Base-by-base conservation (phyloP, 208 protist species). In the Trypanosoma congolense region DNA sequence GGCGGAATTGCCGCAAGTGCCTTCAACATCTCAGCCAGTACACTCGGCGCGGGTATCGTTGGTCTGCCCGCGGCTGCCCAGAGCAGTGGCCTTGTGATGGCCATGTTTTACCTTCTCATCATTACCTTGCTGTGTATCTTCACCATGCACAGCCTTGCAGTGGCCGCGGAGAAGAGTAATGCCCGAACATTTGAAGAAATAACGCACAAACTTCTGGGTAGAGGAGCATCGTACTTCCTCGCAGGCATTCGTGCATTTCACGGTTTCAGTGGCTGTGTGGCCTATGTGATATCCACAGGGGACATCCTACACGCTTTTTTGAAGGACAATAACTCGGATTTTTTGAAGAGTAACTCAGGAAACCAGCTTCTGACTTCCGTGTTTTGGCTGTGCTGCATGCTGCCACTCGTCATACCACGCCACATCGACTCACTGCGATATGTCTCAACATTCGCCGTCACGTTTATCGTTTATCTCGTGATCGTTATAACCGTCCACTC, bases 41-140 rank as follows among this genome's bases (percentile, higher is more conserved):
- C 75, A 9, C 36, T 92, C 35, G 84, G 81, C 21, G 81, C 73
- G 22, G 81, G 81, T n/a, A 84, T 85, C 35, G 47, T 92, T 22
- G 56, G 65, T 14, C 55, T 87, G 21, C 81, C 78, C 18, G 58
- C 69, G 21, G 72, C 73, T 44, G 83, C 88, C 57, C 70, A 76
- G 36, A 70, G 56, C 35, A 73, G 56, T 44, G 84, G 84, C 29
- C 31, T 84, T 25, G 68, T 48, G 4, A 66, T 83, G 61, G 71
- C 67, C 3, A 44, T 58, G 19, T 24, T 87, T 10, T 77, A 70
- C 35, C 69, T 89, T 14, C 43, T 75, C 12, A n/a, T 86, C 10
- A 42, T 75, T 2, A 49, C 50, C 9, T 12, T 63, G 0, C 43
- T 58, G 3, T 89, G 78, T 1, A 38, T 80, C n/a, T 92, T 73